phyloP scores from a whole-genome alignment of 768 basidiomycete genomes.

The Mycena floridula region DNA sequence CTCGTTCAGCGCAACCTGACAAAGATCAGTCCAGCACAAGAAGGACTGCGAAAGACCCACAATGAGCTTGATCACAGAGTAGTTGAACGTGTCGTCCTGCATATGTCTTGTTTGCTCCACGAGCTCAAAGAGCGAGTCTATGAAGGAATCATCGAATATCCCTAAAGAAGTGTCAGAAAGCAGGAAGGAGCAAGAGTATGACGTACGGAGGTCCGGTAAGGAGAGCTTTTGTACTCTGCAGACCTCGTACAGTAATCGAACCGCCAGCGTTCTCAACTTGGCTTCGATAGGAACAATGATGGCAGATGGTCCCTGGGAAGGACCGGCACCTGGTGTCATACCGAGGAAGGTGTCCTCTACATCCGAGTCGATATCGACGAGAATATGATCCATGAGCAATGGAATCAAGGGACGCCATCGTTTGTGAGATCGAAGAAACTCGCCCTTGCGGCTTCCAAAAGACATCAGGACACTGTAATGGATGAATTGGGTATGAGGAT shows the following conservation, averaged over 20 bases:
- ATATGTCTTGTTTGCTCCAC: slow-evolving; percentile 88
- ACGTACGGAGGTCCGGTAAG: slow-evolving; percentile 72
- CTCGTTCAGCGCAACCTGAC: slow-evolving; percentile 90
- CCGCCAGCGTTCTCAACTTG: slow-evolving; percentile 65
- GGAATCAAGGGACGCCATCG: slow-evolving; percentile 83
- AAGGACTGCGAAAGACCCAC: slow-evolving; percentile 46
- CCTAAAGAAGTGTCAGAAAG: slow-evolving; percentile 34
- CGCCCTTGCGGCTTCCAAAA: slow-evolving; percentile 62
- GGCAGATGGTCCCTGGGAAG: slow-evolving; percentile 26
- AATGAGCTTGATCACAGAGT: slow-evolving; percentile 90
- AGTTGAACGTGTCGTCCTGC: slow-evolving; percentile 91
- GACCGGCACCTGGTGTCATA: slow-evolving; percentile 28
- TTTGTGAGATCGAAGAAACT: slow-evolving; percentile 73
- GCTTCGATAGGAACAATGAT: slow-evolving; percentile 77
- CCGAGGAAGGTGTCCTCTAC: slow-evolving; percentile 56
- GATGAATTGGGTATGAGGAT: slow-evolving; percentile 81
- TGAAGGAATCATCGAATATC: slow-evolving; percentile 76
- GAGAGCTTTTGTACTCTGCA: slow-evolving; percentile 86
- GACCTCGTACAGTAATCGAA: slow-evolving; percentile 84
- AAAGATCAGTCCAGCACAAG: not conserved
- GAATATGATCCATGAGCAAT: slow-evolving; percentile 77
- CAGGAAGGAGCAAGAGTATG: not conserved
- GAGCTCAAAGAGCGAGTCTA: slow-evolving; percentile 86
- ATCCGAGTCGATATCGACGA: slow-evolving; percentile 76
- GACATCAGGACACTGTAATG: slow-evolving; percentile 71